These are phyloP conservation scores for Malassezia sympodialis DNA, from an alignment of 1,284 basidiomycete species.

Conservation along the genomic window DNA sequence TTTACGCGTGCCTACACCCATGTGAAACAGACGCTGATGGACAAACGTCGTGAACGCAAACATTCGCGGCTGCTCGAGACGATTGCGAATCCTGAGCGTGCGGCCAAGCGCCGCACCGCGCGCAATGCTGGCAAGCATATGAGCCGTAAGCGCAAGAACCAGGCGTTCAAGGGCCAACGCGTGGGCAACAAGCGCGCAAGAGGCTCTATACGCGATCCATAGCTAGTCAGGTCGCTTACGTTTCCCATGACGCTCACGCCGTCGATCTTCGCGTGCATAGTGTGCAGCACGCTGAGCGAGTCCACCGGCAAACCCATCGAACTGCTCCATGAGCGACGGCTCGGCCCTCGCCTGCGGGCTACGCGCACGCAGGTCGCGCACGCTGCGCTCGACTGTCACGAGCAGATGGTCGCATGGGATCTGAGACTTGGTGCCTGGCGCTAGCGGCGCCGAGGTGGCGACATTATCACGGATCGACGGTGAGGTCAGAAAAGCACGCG, in stretches of 20 bases:
- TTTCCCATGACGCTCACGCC: neutral
- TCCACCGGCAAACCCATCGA: slow-evolving; percentile 9
- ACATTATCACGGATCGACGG: slow-evolving; percentile 10
- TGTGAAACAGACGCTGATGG: slow-evolving; percentile 63
- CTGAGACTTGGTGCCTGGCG: neutral
- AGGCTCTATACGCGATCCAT: neutral
- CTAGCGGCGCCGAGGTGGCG: slow-evolving; percentile 4
- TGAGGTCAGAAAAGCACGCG: slow-evolving; percentile 2
- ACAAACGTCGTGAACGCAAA: slow-evolving; percentile 64
- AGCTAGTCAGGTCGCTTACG: neutral
- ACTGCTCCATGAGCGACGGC: neutral
- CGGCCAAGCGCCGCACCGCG: slow-evolving; percentile 21
- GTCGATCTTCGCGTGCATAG: neutral
- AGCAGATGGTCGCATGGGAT: neutral
- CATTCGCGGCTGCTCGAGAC: slow-evolving; percentile 55
- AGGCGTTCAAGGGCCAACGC: slow-evolving; percentile 9
- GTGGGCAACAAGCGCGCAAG: slow-evolving; percentile 1
- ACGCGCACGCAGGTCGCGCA: neutral
- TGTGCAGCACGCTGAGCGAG: neutral
- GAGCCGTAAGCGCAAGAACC: slow-evolving; percentile 27
- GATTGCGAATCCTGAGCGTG: slow-evolving; percentile 32
- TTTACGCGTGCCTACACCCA: slow-evolving; percentile 71
- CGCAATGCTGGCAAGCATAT: slow-evolving; percentile 25
- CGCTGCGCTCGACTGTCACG: slow-evolving; percentile 14
- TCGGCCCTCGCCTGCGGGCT: neutral